These are phyloP conservation scores for Lipomyces sp. DNA, from an alignment of 805 yeast genomes.

Conservation along the genomic window DNA sequence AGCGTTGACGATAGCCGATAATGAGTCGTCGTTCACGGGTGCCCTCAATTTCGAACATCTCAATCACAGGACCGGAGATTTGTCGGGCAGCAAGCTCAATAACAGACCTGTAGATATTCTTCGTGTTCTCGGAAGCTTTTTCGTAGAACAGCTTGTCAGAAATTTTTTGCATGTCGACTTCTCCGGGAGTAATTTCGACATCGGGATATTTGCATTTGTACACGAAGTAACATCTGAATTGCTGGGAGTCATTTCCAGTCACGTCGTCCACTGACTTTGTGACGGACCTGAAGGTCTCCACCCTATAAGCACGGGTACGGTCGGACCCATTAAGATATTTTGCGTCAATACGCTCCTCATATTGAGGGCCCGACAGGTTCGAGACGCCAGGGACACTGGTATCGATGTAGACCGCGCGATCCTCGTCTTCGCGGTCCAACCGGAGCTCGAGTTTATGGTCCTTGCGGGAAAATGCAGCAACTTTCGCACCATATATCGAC, in stretches of 20 bases:
- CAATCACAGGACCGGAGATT: slow-evolving; percentile 75
- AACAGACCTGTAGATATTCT: slow-evolving; percentile 72
- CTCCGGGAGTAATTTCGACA: slow-evolving; percentile 45
- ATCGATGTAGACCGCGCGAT: slow-evolving; percentile 91
- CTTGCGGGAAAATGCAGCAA: slow-evolving; percentile 79
- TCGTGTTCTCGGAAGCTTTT: slow-evolving; percentile 80
- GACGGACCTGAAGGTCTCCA: slow-evolving; percentile 77
- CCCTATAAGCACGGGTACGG: slow-evolving; percentile 58
- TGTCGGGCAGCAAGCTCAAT: slow-evolving; percentile 69
- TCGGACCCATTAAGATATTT: slow-evolving; percentile 58
- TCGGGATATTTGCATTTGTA: slow-evolving; percentile 67
- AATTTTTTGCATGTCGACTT: slow-evolving; percentile 64
- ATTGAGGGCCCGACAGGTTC: slow-evolving; percentile 45
- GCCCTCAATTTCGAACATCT: slow-evolving; percentile 78
- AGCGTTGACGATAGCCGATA: slow-evolving; percentile 81
- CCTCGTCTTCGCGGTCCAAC: slow-evolving; percentile 76
- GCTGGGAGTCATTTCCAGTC: slow-evolving; percentile 50
- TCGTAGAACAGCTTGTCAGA: slow-evolving; percentile 79
- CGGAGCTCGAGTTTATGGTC: slow-evolving; percentile 66
- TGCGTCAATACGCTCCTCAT: slow-evolving; percentile 67
- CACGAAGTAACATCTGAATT: slow-evolving; percentile 76
- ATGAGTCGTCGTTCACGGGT: slow-evolving; percentile 84
- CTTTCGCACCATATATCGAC: slow-evolving; percentile 88
- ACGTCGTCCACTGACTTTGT: slow-evolving; percentile 52
- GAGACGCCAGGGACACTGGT: slow-evolving; percentile 58